Evolutionary conservation across 441 rosid genomes (phyloP).

Genomic region (Geranium incanum): DNA sequence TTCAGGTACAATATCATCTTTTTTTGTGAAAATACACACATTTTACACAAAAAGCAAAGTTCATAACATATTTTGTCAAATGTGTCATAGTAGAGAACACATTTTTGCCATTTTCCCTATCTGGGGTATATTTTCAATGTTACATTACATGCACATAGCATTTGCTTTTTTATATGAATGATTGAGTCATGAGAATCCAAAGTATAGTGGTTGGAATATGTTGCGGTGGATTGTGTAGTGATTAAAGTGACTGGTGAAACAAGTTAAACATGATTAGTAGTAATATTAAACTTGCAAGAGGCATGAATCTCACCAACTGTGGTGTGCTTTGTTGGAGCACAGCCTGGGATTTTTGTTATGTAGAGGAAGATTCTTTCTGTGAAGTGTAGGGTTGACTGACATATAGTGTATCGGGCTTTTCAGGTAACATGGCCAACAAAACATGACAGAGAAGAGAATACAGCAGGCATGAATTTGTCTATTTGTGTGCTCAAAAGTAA

Average conservation of each 20-base stretch:
- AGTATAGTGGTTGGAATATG: not conserved
- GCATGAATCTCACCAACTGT: not conserved
- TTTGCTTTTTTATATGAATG: not conserved
- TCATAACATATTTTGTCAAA: too few species aligned
- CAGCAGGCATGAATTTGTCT: too few species aligned
- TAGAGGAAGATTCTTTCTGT: not conserved
- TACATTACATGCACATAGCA: not conserved
- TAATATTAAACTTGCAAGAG: too few species aligned
- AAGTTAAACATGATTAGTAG: too few species aligned
- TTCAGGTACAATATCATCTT: too few species aligned
- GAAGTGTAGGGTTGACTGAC: not conserved
- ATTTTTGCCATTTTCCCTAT: not conserved
- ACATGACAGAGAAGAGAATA: not conserved
- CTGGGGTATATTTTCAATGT: not conserved
- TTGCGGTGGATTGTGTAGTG: not conserved
- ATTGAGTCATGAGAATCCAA: not conserved
- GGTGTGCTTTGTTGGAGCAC: not conserved
- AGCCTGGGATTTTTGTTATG: not conserved
- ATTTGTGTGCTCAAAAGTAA: too few species aligned
- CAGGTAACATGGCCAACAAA: not conserved
- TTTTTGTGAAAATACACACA: too few species aligned
- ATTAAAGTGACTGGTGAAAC: too few species aligned
- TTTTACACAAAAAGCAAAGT: too few species aligned
- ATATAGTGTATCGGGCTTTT: not conserved
- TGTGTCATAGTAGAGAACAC: too few species aligned